phyloP scores from a whole-genome alignment of 495 filamentous ascomycete genomes.

The Neurospora tetraspora region DNA sequence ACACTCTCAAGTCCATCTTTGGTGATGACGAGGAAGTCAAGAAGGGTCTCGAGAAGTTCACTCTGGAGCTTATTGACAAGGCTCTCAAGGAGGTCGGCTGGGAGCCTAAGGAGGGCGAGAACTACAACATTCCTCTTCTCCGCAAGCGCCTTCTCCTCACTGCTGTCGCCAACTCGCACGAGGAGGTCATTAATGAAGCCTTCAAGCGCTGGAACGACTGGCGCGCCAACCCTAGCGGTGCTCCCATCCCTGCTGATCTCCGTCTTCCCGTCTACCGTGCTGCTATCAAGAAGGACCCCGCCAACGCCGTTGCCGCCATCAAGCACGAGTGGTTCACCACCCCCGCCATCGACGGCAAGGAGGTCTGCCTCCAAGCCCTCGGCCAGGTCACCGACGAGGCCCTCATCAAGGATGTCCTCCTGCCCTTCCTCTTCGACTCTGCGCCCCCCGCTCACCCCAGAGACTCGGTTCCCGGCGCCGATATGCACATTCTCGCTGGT shows the following conservation, averaged over 20 bases:
- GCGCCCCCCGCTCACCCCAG: slow-evolving; percentile 43
- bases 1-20: slow-evolving; percentile 39
- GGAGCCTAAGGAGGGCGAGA: slow-evolving; percentile 65
- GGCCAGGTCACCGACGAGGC: slow-evolving; percentile 61
- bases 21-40: slow-evolving; percentile 44
- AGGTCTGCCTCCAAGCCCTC: slow-evolving; percentile 67
- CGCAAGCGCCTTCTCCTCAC: slow-evolving; percentile 67
- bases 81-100: slow-evolving; percentile 75
- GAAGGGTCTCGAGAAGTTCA: slow-evolving; percentile 61
- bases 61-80: slow-evolving; percentile 55
- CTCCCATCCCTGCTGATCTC: slow-evolving; percentile 68
- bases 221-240: slow-evolving; percentile 51
- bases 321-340: slow-evolving; percentile 75
- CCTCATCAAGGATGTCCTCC: slow-evolving; percentile 58
- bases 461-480: slow-evolving; percentile 48
- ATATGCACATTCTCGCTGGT: slow-evolving; percentile 71
- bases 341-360: slow-evolving; percentile 78
- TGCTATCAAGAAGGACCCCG: slow-evolving; percentile 56
- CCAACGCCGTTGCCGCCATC: slow-evolving; percentile 56
- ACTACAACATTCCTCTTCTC: slow-evolving; percentile 70
- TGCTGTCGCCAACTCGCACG: slow-evolving; percentile 64
- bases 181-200: slow-evolving; percentile 60
- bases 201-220: slow-evolving; percentile 66
- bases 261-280: slow-evolving; percentile 71
- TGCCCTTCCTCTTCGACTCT: slow-evolving; percentile 71